These are phyloP conservation scores for Pseudogymnoascus sp. DNA, from an alignment of 2,329 filamentous ascomycete species.

Conservation along the genomic window DNA sequence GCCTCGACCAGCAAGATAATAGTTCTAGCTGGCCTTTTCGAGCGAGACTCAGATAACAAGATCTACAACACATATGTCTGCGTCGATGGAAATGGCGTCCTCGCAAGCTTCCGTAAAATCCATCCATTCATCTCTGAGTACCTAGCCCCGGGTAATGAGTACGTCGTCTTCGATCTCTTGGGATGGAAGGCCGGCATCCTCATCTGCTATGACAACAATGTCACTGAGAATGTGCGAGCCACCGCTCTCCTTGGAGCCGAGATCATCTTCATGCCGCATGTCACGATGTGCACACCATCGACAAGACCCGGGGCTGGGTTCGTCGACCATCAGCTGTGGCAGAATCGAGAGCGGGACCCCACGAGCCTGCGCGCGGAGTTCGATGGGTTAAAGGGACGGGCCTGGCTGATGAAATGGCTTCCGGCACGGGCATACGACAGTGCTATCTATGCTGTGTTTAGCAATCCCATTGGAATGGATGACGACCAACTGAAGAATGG, in stretches of 20 bases:
- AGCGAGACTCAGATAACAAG: background rate
- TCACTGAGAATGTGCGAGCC: conserved; percentile 15
- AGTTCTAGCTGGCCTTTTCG: background rate
- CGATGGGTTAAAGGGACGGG: conserved; percentile 15
- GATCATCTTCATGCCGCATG: conserved; percentile 17
- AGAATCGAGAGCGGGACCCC: conserved; percentile 11
- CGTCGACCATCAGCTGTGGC: conserved; percentile 12
- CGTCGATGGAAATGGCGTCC: background rate
- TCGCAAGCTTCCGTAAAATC: conserved; percentile 13
- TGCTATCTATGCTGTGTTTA: conserved; percentile 16
- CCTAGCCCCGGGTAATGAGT: conserved; percentile 14
- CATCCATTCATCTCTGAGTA: conserved; percentile 15
- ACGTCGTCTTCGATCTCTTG: conserved; percentile 14
- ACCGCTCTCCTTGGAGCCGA: conserved; percentile 16
- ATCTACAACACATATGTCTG: conserved; percentile 8
- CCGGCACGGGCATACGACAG: conserved; percentile 17
- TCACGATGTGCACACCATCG: conserved; percentile 17
- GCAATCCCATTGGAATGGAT: conserved; percentile 16
- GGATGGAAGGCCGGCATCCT: conserved; percentile 15
- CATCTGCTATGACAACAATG: conserved; percentile 17
- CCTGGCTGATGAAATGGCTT: conserved; percentile 18
- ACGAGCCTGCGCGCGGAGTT: conserved; percentile 14
- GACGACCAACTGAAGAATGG: conserved; percentile 16
- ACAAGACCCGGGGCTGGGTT: conserved; percentile 15
- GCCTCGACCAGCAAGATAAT: background rate